Evolutionary conservation across 768 basidiomycete species (phyloP), one percentile per base, ranked within the genome.

Genomic region (Russula sp.): DNA sequence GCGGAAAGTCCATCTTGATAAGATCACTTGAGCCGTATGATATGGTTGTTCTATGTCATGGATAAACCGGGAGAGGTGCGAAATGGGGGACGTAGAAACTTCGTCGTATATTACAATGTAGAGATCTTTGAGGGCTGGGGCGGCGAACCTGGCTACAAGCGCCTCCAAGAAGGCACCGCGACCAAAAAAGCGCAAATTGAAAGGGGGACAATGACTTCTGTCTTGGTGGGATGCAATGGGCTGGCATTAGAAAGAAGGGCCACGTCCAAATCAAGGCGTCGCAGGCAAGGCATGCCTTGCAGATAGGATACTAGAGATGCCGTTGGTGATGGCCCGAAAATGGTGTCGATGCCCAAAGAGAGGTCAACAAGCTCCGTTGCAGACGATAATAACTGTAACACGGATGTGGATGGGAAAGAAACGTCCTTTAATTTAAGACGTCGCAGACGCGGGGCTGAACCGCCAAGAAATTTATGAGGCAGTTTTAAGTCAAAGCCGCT

Each of bases 51-150:
- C 27, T 13, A 50, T 5, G 5, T 20, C 56, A 20, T 20, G 1
- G 9, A 53, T 31, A n/a, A 63, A 48, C 44, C 40, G 56, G 9
- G 34, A 2, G 27, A 63, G 27, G 27, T 34, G 35, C 1, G 27
- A 49, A 27, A 27, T 27, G 16, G 27, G 9, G 18, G 16, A 1
- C 1, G 1, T 6, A 2, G 7, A 16, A 14, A 3, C 6, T 11
- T n/a, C 0, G 20, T 20, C 1, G 7, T 1, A 4, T 4, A 35
- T 2, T 2, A 2, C 1, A 10, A 52, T 3, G 7, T 47, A 0
- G n/a, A 47, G 10, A 39, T 50, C 20, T 18, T 53, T 42, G 2
- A 63, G 44, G 39, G 49, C 57, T 10, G 56, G 61, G 10, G 42
- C 55, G 13, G 42, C 2, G 9, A 62, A 45, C 22, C 49, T 22